Evolutionary conservation across 129 eudicot species (phyloP).

Genomic region (Helianthus annuus): HanXRQr2.0-SUNRISE NC_035441.2:3104639-3105138

Average conservation of each 20-base stretch:
- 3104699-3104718: constrained; percentile 98
- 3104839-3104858: constrained; percentile 99
- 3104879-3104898: neutral
- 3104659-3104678: constrained; percentile 89
- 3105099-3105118: too few species aligned
- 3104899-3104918: constrained; percentile 2
- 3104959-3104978: too few species aligned
- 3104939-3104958: too few species aligned
- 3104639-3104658: constrained; percentile 99
- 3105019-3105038: too few species aligned
- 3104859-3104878: constrained; percentile 38
- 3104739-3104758: constrained; percentile 56
- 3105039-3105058: too few species aligned
- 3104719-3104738: constrained; percentile 99
- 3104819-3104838: constrained; percentile 99
- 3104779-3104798: neutral
- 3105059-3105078: too few species aligned
- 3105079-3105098: too few species aligned
- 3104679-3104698: constrained; percentile 80
- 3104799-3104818: constrained; percentile 27
- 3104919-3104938: neutral
- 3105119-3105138: too few species aligned
- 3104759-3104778: neutral
- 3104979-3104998: too few species aligned
- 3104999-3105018: too few species aligned